Evolutionary conservation across 495 filamentous ascomycete species (phyloP), one percentile per base, ranked within the genome.

Genomic region (Aspergillus avenaceus): DNA sequence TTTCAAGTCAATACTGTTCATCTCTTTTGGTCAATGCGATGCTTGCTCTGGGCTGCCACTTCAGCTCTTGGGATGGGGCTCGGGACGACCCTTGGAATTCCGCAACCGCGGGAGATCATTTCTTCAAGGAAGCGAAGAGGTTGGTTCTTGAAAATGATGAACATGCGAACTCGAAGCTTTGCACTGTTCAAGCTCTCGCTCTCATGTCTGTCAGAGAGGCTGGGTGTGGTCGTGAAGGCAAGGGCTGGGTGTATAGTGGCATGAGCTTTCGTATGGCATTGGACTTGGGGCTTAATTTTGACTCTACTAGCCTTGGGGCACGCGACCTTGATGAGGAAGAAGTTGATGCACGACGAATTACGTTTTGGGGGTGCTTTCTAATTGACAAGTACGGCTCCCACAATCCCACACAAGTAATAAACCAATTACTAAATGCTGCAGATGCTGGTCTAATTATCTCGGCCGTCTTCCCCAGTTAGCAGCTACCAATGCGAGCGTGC

Each of bases 181-280:
- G 92, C n/a, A 97, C 92, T 0, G 89, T 98, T 16, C 93, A 98
- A 68, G 93, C 93, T 0, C 69, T 97, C 44, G 90, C 90, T 2
- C 74, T 98, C 54, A 97, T 98, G 92, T 96, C 90, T 46, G 93
- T 97, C 5, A 80, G 93, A 43, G 93, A 98, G 70, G 95, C 93
- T 4, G 93, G 93, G 4, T 98, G 93, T 67, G 93, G 90, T 1
- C 79, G 93, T 25, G 93, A 98, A 71, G 88, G 89, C 27, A 95
- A 91, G 63, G 93, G 93, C 9, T 98, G 93, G 93, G 89, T 96
- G 5, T 98, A 97, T 64, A 95, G 88, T 57, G 93, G 93, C 27
- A 96, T 98, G 85, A 92, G 88, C 61, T 98, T 98, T 60, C 84
- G 93, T n/a, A 97, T 98, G 93, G 92, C 91, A 0, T 87, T 86